Percentiles rank a stretch among this genome's conserved stretches.
These are phyloP conservation scores for Funneliformis geosporum DNA, from an alignment of 192 early-diverging fungal genomes.

Conservation along the genomic window DNA sequence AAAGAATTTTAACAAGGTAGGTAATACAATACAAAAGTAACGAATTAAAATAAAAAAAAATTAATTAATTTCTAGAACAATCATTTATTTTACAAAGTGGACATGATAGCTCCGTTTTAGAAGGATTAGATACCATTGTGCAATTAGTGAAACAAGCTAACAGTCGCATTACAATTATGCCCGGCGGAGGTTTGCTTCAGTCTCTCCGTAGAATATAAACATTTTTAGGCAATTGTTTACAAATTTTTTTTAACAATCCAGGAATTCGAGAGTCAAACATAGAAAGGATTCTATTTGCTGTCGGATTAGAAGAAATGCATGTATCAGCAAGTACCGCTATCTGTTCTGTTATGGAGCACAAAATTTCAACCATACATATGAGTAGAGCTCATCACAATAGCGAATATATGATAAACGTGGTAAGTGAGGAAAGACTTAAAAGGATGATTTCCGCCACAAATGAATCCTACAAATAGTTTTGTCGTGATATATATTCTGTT, in stretches of 20 bases:
- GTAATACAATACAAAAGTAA: background rate
- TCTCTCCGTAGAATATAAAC: background rate
- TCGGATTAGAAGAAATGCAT: conserved; percentile 55
- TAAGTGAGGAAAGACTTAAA: conserved; percentile 36
- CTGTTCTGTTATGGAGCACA: conserved; percentile 41
- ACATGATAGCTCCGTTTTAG: conserved; percentile 55
- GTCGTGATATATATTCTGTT: too few species aligned
- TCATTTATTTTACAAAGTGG: conserved; percentile 39
- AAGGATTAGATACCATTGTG: conserved; percentile 54
- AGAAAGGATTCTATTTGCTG: conserved; percentile 39
- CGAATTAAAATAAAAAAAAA: too few species aligned
- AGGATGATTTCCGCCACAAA: conserved; percentile 28
- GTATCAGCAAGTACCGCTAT: conserved; percentile 49
- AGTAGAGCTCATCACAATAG: conserved; percentile 39
- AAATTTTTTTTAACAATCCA: background rate
- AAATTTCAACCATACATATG: conserved; percentile 43
- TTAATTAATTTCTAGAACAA: background rate
- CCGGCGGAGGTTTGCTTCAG: conserved; percentile 56
- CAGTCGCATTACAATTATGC: conserved; percentile 55
- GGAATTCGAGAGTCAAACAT: conserved; percentile 58
- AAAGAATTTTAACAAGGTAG: conserved; percentile 63
- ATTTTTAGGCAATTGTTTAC: background rate
- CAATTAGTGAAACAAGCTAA: conserved; percentile 45
- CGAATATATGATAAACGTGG: conserved; percentile 38
- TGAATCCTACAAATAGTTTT: background rate